Evolutionary conservation across 495 filamentous ascomycete genomes (phyloP).

Genomic region (Xylaria sp.): DNA sequence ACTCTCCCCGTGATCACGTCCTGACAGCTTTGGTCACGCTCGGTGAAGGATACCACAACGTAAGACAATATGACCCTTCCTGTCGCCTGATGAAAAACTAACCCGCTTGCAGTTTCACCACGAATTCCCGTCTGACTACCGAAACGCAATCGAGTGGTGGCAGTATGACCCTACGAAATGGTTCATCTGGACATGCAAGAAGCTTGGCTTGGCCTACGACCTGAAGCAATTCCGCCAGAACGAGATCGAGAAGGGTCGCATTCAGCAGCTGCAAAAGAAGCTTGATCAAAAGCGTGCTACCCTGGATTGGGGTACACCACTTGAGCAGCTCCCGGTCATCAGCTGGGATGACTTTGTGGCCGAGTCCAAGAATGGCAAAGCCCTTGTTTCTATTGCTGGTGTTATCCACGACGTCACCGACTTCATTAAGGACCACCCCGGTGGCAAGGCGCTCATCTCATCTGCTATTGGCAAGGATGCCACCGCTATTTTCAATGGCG

Average conservation of each 20-base stretch:
- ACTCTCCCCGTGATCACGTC: slow-evolving; percentile 95
- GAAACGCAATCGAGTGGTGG: slow-evolving; percentile 96
- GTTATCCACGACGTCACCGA: slow-evolving; percentile 94
- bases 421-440: slow-evolving; percentile 97
- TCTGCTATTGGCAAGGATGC: slow-evolving; percentile 96
- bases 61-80: slow-evolving; percentile 4
- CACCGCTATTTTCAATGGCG: slow-evolving; percentile 98
- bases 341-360: slow-evolving; percentile 95
- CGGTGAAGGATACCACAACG: slow-evolving; percentile 97
- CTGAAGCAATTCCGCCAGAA: slow-evolving; percentile 97
- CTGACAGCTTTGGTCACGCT: slow-evolving; percentile 95
- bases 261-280: slow-evolving; percentile 99
- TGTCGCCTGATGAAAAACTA: neutral
- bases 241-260: slow-evolving; percentile 98
- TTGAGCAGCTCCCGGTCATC: slow-evolving; percentile 93
- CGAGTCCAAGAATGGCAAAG: slow-evolving; percentile 86
- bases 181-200: slow-evolving; percentile 93
- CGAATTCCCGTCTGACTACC: slow-evolving; percentile 98
- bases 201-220: slow-evolving; percentile 91
- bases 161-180: slow-evolving; percentile 99
- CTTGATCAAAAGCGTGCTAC: slow-evolving; percentile 92
- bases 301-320: slow-evolving; percentile 94
- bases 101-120: slow-evolving; percentile 75
- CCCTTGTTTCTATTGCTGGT: slow-evolving; percentile 87
- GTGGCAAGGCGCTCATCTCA: slow-evolving; percentile 93